Evolutionary conservation across 495 filamentous ascomycete species (phyloP).

Genomic region (Tuber microsphaerosporum): DNA sequence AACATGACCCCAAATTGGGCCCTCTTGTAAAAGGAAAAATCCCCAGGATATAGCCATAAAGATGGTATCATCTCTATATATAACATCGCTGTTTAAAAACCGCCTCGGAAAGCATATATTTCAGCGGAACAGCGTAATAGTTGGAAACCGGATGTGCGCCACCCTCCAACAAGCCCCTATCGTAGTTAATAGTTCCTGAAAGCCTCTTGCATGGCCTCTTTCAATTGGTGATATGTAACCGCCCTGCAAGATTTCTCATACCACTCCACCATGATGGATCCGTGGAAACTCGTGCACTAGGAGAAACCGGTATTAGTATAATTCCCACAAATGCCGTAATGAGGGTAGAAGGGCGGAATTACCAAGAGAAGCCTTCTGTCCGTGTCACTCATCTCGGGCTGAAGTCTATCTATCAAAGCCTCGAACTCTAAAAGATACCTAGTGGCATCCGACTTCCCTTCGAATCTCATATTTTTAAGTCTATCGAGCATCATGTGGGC

Average conservation of each 20-base stretch:
- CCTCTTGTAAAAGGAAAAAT: too few species aligned
- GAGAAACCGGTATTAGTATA: not conserved
- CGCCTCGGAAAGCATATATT: not conserved
- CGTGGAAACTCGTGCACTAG: not conserved
- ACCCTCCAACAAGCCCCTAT: not conserved
- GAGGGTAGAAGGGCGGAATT: not conserved
- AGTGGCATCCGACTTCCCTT: conserved; percentile 8
- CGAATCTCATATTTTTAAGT: conserved; percentile 9
- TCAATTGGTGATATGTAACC: conserved; percentile 2
- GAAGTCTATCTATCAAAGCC: conserved; percentile 14
- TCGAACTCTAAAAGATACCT: conserved; percentile 20
- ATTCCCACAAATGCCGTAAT: not conserved
- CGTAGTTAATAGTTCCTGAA: not conserved
- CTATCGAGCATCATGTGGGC: not conserved
- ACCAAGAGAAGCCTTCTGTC: conserved; percentile 17
- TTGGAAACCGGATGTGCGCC: not conserved
- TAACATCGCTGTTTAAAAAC: not conserved
- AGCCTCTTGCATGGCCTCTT: not conserved
- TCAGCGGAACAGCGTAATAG: not conserved
- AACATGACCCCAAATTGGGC: too few species aligned
- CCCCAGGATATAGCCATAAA: not conserved
- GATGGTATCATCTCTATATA: not conserved
- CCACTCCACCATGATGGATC: not conserved
- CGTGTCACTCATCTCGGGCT: conserved; percentile 10
- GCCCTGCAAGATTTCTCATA: not conserved